Evolutionary conservation across 257 asterid species (phyloP), one percentile per base, ranked within the genome.

Genomic region (Rauvolfia tetraphylla): DNA sequence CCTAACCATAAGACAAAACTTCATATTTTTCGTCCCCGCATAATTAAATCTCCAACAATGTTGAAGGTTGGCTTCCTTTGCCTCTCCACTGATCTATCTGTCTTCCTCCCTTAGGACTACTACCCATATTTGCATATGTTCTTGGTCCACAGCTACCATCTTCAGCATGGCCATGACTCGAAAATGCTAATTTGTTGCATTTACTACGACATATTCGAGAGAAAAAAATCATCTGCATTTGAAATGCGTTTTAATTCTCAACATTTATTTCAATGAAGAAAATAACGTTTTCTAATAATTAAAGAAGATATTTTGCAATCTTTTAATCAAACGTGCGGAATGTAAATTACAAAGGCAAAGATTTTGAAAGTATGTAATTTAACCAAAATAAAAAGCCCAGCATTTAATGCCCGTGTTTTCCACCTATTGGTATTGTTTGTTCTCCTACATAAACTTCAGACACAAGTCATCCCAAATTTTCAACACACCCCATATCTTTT

Each of bases 401-500:
- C 78, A 77, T 81, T 86, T 79, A 86, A 86, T 79, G 79, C 76
- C 72, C 83, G 78, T 80, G 84, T 77, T 84, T 41, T 82, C 73
- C 77, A n/a, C 83, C 82, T 58, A 57, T 41, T 68, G 29, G 12
- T 31, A 36, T 42, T 82, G 84, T 79, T 73, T 36, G 48, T 72
- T 56, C 22, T 57, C 74, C 83, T 41, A 76, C 89, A 83, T 76
- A 79, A 65, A 51, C 90, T 85, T 89, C 83, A 83, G 84, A 88
- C 89, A 89, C 89, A 87, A 89, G 91, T 78, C 80, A 85, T 83
- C 89, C 79, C 71, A n/a, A 58, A 31, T 31, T 29, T 58, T 51
- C 76, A 39, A 29, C 46, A 59, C 57, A 61, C 5, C 77, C 68
- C 39, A 66, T 61, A 48, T 36, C 54, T 61, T 39, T 61, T 73